phyloP scores from a whole-genome alignment of 768 basidiomycete genomes.

The Rhodotorula diobovata region DNA sequence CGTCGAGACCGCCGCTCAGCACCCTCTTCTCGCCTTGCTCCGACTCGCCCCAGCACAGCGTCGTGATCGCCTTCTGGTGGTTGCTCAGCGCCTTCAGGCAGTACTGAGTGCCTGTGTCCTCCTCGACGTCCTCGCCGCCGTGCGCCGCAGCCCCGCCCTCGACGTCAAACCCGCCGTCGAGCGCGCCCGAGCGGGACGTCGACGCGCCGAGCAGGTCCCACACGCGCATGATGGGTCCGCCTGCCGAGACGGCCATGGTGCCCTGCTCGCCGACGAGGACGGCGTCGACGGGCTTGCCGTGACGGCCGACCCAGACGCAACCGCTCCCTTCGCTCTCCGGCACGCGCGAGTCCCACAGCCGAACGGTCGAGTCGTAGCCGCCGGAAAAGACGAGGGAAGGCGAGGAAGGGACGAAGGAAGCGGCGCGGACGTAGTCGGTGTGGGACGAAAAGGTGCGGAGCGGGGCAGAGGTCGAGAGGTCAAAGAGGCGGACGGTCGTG shows the following conservation, averaged over 20 bases:
- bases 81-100: constrained; percentile 89
- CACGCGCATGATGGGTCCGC: constrained; percentile 84
- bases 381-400: constrained; percentile 83
- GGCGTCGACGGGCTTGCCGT: constrained; percentile 74
- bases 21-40: constrained; percentile 67
- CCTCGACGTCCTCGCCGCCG: constrained; percentile 17
- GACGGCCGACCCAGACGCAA: constrained; percentile 71
- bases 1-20: constrained; percentile 85
- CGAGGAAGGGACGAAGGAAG: constrained; percentile 74
- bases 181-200: constrained; percentile 15
- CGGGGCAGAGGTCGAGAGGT: constrained; percentile 73
- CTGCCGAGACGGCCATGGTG: constrained; percentile 73
- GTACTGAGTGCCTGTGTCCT: constrained; percentile 50
- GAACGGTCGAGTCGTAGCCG: constrained; percentile 87
- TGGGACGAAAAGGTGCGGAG: constrained; percentile 76
- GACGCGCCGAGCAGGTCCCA: constrained; percentile 92
- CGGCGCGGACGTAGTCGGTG: constrained; percentile 92
- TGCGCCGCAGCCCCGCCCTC: neutral
- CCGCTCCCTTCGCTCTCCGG: constrained; percentile 59
- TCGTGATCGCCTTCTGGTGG: constrained; percentile 95
- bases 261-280: constrained; percentile 84
- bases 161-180: neutral
- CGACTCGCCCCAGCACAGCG: constrained; percentile 52
- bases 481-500: constrained; percentile 88
- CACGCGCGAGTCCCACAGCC: constrained; percentile 72